Evolutionary conservation across 2,329 filamentous ascomycete genomes (phyloP), one percentile per base, ranked within the genome.

Genomic region (Tolypocladium amazonense): DNA sequence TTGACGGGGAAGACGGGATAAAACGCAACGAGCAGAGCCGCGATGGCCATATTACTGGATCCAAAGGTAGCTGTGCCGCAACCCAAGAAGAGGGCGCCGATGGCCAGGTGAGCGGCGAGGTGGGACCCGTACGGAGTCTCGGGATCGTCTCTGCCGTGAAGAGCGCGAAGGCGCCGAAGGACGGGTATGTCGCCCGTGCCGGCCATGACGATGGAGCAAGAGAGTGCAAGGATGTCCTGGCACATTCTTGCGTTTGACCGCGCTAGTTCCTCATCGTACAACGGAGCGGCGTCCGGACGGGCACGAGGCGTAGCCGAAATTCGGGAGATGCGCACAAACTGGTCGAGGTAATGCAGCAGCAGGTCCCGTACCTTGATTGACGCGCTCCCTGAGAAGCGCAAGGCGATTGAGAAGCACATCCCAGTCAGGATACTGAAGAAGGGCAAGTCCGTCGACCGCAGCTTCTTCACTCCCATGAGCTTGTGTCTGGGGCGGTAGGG

Each of bases 91-190:
- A 99, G 79, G 15, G 91, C 83, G 6, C 94, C 94, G 55, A 97
- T 88, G 0, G 94, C 93, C 71, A 97, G 86, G 70, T 99, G 94
- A 9, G 90, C 86, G 7, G 94, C 94, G 66, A 99, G 83, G 70
- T 99, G 93, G 59, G 91, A 96, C 54, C 94, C 94, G 69, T 97
- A 99, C 0, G 92, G 88, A 0, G 88, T 93, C 43, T 94, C 90
- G 1, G 83, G 77, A 60, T 96, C 89, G 58, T 92, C 86, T 20
- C 92, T 87, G 27, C 92, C 93, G 71, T 99, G 95, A 45, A 99
- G 82, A 20, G 89, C 86, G 20, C 94, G 88, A 38, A 99, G 80
- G 18, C 93, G 87, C 27, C 94, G 87, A 67, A 97, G 88, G 1
- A 96, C 87, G 2, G 84, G 76, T 25, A 99, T 77, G 69, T 99